These are phyloP conservation scores for Sugiyamaella smithiae DNA, from an alignment of 805 yeast genomes.

Conservation along the genomic window DNA sequence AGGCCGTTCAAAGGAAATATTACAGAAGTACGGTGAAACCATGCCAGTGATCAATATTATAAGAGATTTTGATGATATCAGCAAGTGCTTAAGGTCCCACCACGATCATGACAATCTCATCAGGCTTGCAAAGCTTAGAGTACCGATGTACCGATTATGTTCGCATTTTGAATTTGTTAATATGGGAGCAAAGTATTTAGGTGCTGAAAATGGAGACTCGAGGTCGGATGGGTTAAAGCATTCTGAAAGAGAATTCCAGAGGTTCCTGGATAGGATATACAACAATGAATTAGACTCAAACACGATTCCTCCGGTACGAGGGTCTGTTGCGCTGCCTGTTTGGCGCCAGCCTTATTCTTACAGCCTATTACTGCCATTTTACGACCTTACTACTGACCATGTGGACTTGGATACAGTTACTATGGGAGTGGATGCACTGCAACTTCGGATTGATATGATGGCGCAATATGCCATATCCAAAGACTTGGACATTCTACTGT, in stretches of 20 bases:
- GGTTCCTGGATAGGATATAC: conserved; percentile 6
- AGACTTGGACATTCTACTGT: conserved; percentile 2
- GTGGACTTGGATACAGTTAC: conserved; percentile 9
- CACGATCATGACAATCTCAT: conserved; percentile 6
- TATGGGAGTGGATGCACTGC: conserved; percentile 14
- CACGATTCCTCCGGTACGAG: background rate
- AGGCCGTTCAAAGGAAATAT: conserved; percentile 2
- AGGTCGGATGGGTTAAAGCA: conserved; percentile 4
- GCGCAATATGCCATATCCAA: conserved; percentile 6
- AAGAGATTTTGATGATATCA: conserved; percentile 4
- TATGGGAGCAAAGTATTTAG: conserved; percentile 2
- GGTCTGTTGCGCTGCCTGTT: background rate
- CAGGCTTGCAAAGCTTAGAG: background rate
- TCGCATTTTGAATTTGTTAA: conserved; percentile 14
- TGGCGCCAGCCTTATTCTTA: background rate
- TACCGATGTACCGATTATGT: conserved; percentile 6
- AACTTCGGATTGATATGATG: conserved; percentile 13
- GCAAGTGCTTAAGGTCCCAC: conserved; percentile 3
- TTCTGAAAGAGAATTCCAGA: conserved; percentile 8
- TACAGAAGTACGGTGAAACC: background rate
- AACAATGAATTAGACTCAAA: background rate
- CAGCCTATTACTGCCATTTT: conserved; percentile 11
- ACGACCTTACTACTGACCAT: conserved; percentile 3
- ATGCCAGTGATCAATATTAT: conserved; percentile 11
- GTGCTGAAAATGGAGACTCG: background rate